Conservation (phyloP, 352 stramenopile genomes). For the Globisporangium irregulare region DNA sequence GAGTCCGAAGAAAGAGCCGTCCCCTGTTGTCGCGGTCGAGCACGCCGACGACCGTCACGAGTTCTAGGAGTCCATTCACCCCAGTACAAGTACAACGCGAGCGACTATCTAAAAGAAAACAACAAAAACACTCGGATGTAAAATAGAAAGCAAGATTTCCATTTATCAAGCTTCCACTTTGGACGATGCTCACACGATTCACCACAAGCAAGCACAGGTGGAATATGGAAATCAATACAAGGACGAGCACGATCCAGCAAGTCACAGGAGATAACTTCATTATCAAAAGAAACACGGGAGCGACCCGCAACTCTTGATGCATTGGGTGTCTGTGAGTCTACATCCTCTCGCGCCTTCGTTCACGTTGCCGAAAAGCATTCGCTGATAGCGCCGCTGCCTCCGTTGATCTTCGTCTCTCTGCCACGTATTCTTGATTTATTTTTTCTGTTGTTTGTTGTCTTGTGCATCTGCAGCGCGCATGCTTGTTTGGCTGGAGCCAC, state of each 20-base stretch:
- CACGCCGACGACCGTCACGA: slow-evolving; percentile 50
- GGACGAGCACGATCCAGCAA: neutral
- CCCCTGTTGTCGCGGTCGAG: slow-evolving; percentile 22
- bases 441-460: neutral
- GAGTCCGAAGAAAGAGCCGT: slow-evolving; percentile 10
- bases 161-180: neutral
- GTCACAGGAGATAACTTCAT: neutral
- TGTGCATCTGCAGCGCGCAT: neutral
- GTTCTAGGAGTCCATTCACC: slow-evolving; percentile 27
- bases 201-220: neutral
- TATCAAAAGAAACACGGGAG: neutral
- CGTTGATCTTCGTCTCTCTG: neutral
- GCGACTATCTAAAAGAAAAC: no score
- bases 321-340: neutral
- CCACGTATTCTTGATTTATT: neutral
- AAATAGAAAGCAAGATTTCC: neutral
- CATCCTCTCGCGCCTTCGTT: neutral
- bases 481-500: neutral
- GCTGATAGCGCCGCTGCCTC: neutral
- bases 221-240: neutral
- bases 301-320: neutral
- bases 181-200: neutral
- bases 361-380: neutral
- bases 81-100: no score
- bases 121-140: neutral